phyloP scores from a whole-genome alignment of 805 yeast genomes.

The Candida ovalis region DNA sequence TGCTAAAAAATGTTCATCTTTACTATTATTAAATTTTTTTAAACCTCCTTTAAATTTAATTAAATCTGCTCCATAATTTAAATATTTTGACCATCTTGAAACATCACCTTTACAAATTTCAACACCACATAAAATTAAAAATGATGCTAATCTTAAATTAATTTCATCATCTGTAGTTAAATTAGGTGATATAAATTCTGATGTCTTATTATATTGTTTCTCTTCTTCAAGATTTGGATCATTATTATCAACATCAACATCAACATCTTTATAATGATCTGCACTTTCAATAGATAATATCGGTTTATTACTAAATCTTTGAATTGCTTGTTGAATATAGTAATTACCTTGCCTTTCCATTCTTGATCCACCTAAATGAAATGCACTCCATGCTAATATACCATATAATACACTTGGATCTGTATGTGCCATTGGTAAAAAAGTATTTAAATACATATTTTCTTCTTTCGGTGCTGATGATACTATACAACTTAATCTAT shows the following conservation, averaged over 20 bases:
- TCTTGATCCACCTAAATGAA: constrained; percentile 40
- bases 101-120: constrained; percentile 84
- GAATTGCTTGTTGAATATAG: constrained; percentile 45
- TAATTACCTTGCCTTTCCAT: constrained; percentile 46
- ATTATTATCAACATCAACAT: constrained; percentile 24
- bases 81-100: constrained; percentile 64
- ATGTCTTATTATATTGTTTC: constrained; percentile 7
- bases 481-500: constrained; percentile 38
- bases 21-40: constrained; percentile 43
- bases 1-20: constrained; percentile 67
- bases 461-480: constrained; percentile 49
- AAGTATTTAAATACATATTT: constrained; percentile 48
- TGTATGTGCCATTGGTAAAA: constrained; percentile 51
- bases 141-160: constrained; percentile 54
- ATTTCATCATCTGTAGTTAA: constrained; percentile 31
- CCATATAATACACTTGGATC: constrained; percentile 50
- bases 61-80: constrained; percentile 62
- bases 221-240: constrained; percentile 15
- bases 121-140: constrained; percentile 69
- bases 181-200: constrained; percentile 4
- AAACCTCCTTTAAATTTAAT: constrained; percentile 63
- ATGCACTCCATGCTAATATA: constrained; percentile 53
- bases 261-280: constrained; percentile 19
- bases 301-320: constrained; percentile 36
- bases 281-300: constrained; percentile 19